phyloP scores from a whole-genome alignment of 1,284 basidiomycete genomes.

The Heliocybe sulcata region DNA sequence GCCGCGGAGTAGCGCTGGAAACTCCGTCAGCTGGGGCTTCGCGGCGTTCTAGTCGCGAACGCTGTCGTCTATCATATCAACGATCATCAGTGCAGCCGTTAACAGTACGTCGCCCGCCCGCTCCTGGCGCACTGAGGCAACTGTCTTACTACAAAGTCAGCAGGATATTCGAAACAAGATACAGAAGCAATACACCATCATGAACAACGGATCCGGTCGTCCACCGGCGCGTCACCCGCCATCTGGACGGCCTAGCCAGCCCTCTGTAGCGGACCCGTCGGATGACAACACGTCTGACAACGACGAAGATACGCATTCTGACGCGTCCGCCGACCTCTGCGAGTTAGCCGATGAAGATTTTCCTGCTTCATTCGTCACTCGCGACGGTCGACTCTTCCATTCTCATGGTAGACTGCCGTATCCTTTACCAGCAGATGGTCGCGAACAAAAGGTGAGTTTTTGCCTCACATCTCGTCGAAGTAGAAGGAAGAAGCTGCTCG shows the following conservation, averaged over 20 bases:
- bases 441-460: conserved; percentile 49
- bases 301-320: conserved; percentile 25
- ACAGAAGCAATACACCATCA: neutral
- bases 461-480: neutral
- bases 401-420: conserved; percentile 51
- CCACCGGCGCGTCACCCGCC: neutral
- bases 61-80: neutral
- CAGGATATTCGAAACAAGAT: neutral
- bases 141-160: neutral
- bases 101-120: neutral
- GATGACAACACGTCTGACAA: neutral
- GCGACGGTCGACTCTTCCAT: conserved; percentile 54
- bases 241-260: neutral
- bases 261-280: neutral
- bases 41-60: neutral
- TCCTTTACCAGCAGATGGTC: conserved; percentile 58
- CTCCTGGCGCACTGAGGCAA: neutral
- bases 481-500: neutral
- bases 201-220: neutral
- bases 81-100: neutral
- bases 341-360: conserved; percentile 43
- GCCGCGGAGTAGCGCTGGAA: neutral
- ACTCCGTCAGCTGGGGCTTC: neutral
- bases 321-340: conserved; percentile 32
- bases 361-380: conserved; percentile 47